Evolutionary conservation across 108 stramenopile species (phyloP).

Genomic region (Fragilaria radians): DNA sequence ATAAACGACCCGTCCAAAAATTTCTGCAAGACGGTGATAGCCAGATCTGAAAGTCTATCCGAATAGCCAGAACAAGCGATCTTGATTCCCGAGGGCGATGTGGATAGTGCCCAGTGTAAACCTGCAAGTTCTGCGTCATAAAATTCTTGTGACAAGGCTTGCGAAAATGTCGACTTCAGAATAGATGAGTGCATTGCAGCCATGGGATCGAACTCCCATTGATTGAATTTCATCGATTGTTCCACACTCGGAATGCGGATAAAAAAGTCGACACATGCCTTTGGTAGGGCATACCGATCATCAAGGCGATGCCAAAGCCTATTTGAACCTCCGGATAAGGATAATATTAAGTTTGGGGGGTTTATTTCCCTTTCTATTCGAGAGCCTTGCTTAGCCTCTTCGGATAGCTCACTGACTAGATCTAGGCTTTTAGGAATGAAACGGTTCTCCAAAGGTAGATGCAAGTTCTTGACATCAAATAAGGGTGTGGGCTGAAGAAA

Average conservation of each 20-base stretch:
- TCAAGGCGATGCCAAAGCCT: constrained; percentile 84
- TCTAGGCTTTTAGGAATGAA: constrained; percentile 73
- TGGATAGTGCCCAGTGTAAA: constrained; percentile 55
- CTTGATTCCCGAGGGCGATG: constrained; percentile 54
- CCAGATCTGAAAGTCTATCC: constrained; percentile 65
- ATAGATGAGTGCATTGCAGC: constrained; percentile 42
- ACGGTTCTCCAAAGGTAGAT: constrained; percentile 55
- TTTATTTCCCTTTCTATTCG: constrained; percentile 67
- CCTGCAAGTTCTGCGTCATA: constrained; percentile 81
- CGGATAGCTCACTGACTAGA: constrained; percentile 59
- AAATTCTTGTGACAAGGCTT: constrained; percentile 73
- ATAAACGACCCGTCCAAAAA: constrained; percentile 40
- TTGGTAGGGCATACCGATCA: constrained; percentile 81
- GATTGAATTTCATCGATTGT: constrained; percentile 21
- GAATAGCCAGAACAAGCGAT: constrained; percentile 67
- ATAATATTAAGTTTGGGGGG: constrained; percentile 61
- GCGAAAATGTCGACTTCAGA: constrained; percentile 49
- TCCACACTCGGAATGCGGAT: constrained; percentile 51
- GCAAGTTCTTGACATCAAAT: constrained; percentile 18
- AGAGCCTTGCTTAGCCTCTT: constrained; percentile 59
- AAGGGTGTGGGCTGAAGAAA: not conserved
- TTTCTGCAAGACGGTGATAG: constrained; percentile 36
- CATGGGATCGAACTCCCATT: constrained; percentile 49
- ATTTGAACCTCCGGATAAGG: constrained; percentile 29
- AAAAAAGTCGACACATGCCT: constrained; percentile 49